Percentiles rank a stretch among this genome's conserved stretches.
Conservation (phyloP, 2,329 filamentous ascomycete genomes). For the Fusarium sambucinum region DNA sequence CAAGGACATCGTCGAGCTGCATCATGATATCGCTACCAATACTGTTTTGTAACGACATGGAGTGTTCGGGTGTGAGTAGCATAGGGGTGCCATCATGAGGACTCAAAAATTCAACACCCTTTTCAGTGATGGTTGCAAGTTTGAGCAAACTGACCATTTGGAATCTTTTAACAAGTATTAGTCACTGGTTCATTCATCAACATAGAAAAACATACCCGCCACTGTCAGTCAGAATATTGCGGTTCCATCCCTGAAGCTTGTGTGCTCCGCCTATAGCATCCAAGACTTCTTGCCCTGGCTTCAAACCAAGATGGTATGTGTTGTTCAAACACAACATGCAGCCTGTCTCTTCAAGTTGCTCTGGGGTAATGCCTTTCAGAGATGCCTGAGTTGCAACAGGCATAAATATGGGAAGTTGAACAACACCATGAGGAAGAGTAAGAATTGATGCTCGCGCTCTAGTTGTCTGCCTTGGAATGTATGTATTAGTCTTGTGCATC, state of each 20-base stretch:
- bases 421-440: slow-evolving; percentile 89
- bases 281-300: slow-evolving; percentile 90
- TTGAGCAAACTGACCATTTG: slow-evolving; percentile 98
- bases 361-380: slow-evolving; percentile 91
- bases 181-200: neutral
- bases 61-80: slow-evolving; percentile 97
- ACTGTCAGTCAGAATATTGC: slow-evolving; percentile 91
- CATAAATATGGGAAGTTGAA: slow-evolving; percentile 96
- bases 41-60: slow-evolving; percentile 93
- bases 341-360: slow-evolving; percentile 88
- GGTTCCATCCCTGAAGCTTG: slow-evolving; percentile 92
- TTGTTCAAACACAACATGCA: slow-evolving; percentile 97
- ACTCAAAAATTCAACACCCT: slow-evolving; percentile 94
- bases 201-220: slow-evolving; percentile 66
- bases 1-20: slow-evolving; percentile 98
- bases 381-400: slow-evolving; percentile 97
- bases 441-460: slow-evolving; percentile 91
- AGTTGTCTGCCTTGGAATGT: slow-evolving; percentile 74
- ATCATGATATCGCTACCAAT: slow-evolving; percentile 99
- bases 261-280: slow-evolving; percentile 92
- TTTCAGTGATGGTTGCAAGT: slow-evolving; percentile 92
- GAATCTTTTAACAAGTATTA: slow-evolving; percentile 71
- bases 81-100: slow-evolving; percentile 96
- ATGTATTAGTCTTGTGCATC: slow-evolving; percentile 32
- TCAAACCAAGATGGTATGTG: slow-evolving; percentile 95